These are phyloP conservation scores for Cicer judaicum DNA, from an alignment of 306 rosid species.

Conservation along the genomic window DNA sequence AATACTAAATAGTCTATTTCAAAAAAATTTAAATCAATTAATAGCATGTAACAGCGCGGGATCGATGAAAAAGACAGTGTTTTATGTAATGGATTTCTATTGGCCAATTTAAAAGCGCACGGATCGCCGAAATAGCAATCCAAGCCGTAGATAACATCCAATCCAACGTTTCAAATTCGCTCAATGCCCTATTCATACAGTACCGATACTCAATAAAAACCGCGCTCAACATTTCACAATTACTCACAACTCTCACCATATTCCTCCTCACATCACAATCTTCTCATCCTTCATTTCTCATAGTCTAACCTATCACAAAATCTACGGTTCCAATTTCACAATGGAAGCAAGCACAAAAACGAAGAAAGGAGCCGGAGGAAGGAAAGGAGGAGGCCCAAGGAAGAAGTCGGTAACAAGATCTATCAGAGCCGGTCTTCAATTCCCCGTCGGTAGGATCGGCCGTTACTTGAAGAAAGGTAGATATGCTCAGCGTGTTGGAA, in stretches of 20 bases:
- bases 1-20: too few relatives aligned
- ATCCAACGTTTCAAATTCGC: neutral
- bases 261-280: too few relatives aligned
- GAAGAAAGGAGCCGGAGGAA: slow-evolving; percentile 66
- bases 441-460: slow-evolving; percentile 71
- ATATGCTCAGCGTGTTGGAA: slow-evolving; percentile 62
- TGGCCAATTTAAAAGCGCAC: neutral
- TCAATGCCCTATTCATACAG: neutral
- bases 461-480: slow-evolving; percentile 70
- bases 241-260: neutral
- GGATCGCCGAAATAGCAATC: neutral
- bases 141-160: neutral
- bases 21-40: too few relatives aligned
- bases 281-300: neutral
- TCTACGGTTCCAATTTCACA: neutral
- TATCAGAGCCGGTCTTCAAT: slow-evolving; percentile 69
- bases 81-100: neutral
- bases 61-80: too few relatives aligned
- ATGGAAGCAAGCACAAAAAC: slow-evolving; percentile 60
- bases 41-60: too few relatives aligned
- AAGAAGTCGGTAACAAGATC: slow-evolving; percentile 68
- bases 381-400: slow-evolving; percentile 56
- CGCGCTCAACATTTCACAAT: neutral
- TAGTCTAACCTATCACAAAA: neutral
- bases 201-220: neutral